These are phyloP conservation scores for Phytophthora lateralis DNA, from an alignment of 352 stramenopile species.

Conservation along the genomic window DNA sequence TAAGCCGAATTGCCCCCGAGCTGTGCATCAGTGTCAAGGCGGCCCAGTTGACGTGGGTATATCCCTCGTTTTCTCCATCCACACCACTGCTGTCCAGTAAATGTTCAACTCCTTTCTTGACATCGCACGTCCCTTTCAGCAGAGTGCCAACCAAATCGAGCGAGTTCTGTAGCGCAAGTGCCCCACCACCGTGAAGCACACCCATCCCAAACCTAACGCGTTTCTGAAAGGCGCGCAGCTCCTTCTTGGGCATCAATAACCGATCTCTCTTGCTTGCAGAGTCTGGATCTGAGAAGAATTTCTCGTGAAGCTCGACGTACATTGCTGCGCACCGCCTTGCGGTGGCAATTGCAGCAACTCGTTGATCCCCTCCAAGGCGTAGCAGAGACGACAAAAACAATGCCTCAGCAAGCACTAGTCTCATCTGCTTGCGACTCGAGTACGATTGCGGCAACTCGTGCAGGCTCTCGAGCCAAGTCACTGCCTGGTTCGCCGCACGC, in stretches of 20 bases:
- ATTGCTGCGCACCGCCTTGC: slow-evolving; percentile 30
- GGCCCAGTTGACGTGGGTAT: slow-evolving; percentile 37
- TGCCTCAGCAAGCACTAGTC: slow-evolving; percentile 37
- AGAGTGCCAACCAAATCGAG: slow-evolving; percentile 37
- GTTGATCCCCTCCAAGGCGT: slow-evolving; percentile 35
- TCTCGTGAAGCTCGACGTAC: slow-evolving; percentile 31
- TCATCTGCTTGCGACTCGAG: slow-evolving; percentile 26
- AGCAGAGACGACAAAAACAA: slow-evolving; percentile 36
- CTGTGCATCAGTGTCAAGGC: slow-evolving; percentile 41
- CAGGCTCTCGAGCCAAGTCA: slow-evolving; percentile 36
- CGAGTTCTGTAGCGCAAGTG: slow-evolving; percentile 25
- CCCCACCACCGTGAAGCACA: slow-evolving; percentile 37
- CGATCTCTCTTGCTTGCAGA: slow-evolving; percentile 13
- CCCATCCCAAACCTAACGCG: slow-evolving; percentile 41
- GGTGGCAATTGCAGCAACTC: slow-evolving; percentile 32
- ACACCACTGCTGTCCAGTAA: slow-evolving; percentile 27
- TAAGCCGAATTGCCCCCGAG: slow-evolving; percentile 26
- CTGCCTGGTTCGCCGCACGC: slow-evolving; percentile 24
- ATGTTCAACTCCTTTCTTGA: slow-evolving; percentile 33
- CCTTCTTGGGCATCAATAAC: slow-evolving; percentile 17
- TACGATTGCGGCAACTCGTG: slow-evolving; percentile 36
- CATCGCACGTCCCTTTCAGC: slow-evolving; percentile 25
- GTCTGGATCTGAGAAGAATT: slow-evolving; percentile 12
- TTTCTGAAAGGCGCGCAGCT: slow-evolving; percentile 18
- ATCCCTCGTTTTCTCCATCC: not conserved